phyloP scores from a whole-genome alignment of 495 filamentous ascomycete species.

The Halenospora varia region DNA sequence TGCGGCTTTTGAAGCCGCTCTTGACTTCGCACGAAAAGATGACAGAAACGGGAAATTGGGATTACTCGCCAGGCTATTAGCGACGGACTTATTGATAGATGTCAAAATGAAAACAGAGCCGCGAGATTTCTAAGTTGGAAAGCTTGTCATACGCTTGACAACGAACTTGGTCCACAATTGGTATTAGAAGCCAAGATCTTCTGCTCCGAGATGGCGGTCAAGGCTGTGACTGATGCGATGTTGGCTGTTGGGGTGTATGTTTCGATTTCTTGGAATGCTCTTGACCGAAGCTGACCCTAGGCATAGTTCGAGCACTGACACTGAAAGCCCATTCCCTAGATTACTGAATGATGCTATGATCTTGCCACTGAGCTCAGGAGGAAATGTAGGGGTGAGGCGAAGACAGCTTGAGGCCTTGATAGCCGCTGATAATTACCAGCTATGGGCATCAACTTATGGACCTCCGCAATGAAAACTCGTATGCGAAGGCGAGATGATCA shows the following conservation, averaged over 20 bases:
- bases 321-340: conserved; percentile 38
- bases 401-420: conserved; percentile 48
- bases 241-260: conserved; percentile 44
- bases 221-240: conserved; percentile 43
- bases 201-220: conserved; percentile 44
- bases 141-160: conserved; percentile 38
- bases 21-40: conserved; percentile 43
- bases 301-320: conserved; percentile 40
- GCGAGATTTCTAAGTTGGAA: conserved; percentile 50
- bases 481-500: too few species aligned
- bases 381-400: conserved; percentile 51
- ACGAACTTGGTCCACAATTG: conserved; percentile 36
- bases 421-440: conserved; percentile 40
- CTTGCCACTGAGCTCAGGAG: conserved; percentile 51
- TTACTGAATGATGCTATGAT: conserved; percentile 45
- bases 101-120: conserved; percentile 53
- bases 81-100: conserved; percentile 46
- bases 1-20: conserved; percentile 46
- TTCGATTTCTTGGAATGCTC: background rate
- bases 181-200: conserved; percentile 49
- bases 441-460: conserved; percentile 22
- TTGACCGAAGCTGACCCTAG: background rate
- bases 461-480: too few species aligned
- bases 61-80: conserved; percentile 43
- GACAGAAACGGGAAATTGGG: conserved; percentile 35